Percentiles rank a stretch among this genome's conserved stretches.
These are phyloP conservation scores for Aegilops longissima DNA, from an alignment of 176 grass and related monocot genomes.

Conservation along the genomic window DNA sequence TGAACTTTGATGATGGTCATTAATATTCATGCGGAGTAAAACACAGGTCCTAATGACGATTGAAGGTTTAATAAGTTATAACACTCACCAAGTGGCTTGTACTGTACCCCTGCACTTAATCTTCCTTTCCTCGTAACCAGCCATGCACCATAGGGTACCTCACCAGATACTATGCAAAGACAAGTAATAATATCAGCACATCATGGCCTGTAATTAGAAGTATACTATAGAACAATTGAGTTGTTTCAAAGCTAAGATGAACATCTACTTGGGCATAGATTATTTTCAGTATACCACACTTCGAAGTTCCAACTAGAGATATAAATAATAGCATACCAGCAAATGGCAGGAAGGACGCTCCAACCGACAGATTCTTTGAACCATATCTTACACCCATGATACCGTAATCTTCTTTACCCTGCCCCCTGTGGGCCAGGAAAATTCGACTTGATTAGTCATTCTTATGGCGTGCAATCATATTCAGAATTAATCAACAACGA, in stretches of 20 bases:
- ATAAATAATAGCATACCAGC: not conserved
- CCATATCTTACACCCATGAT: not conserved
- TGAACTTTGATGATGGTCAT: not conserved
- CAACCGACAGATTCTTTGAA: not conserved
- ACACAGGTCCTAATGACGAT: not conserved
- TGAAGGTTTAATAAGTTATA: not conserved
- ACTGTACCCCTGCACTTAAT: not conserved
- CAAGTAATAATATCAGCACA: not conserved
- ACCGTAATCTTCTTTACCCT: not conserved
- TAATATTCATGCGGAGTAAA: not conserved
- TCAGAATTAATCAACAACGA: no score
- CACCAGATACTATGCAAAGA: not conserved
- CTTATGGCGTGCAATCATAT: no score
- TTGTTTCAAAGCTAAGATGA: not conserved
- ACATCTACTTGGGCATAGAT: not conserved
- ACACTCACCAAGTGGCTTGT: not conserved
- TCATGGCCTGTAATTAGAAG: not conserved
- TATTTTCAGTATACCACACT: not conserved
- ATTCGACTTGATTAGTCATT: not conserved
- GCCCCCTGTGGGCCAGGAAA: not conserved
- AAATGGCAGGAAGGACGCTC: not conserved
- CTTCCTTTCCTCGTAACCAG: not conserved
- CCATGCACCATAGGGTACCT: not conserved
- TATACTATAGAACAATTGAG: not conserved
- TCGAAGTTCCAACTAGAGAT: not conserved